Evolutionary conservation across 2,329 filamentous ascomycete genomes (phyloP), one percentile per base, ranked within the genome.

Genomic region (Ascochyta clinopodiicola): DNA sequence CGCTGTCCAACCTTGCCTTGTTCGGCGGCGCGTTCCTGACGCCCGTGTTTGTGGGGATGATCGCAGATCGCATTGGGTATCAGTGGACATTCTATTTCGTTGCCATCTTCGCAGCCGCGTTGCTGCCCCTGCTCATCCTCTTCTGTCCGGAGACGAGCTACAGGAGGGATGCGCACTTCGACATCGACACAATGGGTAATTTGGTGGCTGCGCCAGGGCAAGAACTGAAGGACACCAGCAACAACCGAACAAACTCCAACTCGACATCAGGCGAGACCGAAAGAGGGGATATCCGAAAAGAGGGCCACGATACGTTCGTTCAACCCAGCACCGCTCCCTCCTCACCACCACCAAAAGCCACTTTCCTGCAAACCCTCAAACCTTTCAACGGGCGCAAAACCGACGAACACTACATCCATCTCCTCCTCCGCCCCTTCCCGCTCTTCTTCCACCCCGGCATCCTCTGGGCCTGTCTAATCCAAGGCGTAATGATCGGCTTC

Each of bases 401-500:
- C 0, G 82, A 92, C 65, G 91, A 96, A 59, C 81, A 77, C 43
- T 94, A 94, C 76, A 80, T 82, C 66, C 84, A 83, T 61, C 79
- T 89, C 27, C 75, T 87, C 13, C 73, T 88, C 13, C 85, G 93
- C 0, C 93, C 93, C 0, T 89, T 97, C 53, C 90, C 91, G 0
- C 82, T 97, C 1, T 88, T 96, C 68, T 74, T 89, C 6, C 93
- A 97, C 71, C 93, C 92, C 0, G 91, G 90, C 7, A 91, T 97
- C 64, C 75, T 96, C 36, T 96, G 92, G 92, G 82, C 83, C 15
- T 86, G 84, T 67, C 80, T 97, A 3, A 91, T 93, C 44, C 93
- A 96, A 81, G 93, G 93, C 15, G 86, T 90, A 4, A 86, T 96
- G 70, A 96, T 97, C 68, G 94, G 93, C 61, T 98, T 94, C 93